Conservation (phyloP, 2,329 filamentous ascomycete species). For the Aureobasidium namibiae region DNA sequence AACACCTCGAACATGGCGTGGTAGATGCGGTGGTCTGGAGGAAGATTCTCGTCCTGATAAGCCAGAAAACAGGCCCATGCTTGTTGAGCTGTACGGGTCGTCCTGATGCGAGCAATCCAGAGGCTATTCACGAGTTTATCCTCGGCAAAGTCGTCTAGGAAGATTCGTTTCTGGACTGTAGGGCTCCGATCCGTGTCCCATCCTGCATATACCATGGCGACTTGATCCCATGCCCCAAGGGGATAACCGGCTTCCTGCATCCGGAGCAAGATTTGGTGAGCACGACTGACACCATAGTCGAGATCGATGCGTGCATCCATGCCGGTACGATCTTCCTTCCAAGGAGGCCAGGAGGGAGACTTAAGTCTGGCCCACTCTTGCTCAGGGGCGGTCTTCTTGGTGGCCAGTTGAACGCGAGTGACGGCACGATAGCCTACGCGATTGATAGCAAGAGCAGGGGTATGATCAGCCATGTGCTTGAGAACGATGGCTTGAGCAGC, state of each 20-base stretch:
- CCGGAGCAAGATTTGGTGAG: slow-evolving; percentile 45
- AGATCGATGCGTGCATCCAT: slow-evolving; percentile 51
- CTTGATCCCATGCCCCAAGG: slow-evolving; percentile 42
- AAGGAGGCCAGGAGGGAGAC: slow-evolving; percentile 55
- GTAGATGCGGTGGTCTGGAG: slow-evolving; percentile 38
- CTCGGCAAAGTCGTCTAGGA: slow-evolving; percentile 20
- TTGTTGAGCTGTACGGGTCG: slow-evolving; percentile 54
- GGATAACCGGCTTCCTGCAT: slow-evolving; percentile 55
- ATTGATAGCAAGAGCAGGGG: slow-evolving; percentile 48
- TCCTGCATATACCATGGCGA: slow-evolving; percentile 48
- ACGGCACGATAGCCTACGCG: slow-evolving; percentile 50
- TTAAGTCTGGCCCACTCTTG: slow-evolving; percentile 52
- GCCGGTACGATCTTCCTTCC: slow-evolving; percentile 53
- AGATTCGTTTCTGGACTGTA: slow-evolving; percentile 51
- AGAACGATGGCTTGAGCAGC: slow-evolving; percentile 50
- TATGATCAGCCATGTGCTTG: slow-evolving; percentile 46
- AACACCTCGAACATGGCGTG: slow-evolving; percentile 52
- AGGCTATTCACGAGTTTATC: slow-evolving; percentile 20
- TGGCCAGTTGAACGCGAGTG: slow-evolving; percentile 48
- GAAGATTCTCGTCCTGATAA: slow-evolving; percentile 38
- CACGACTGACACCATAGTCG: slow-evolving; percentile 49
- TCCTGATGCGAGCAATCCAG: slow-evolving; percentile 51
- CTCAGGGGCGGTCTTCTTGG: slow-evolving; percentile 48
- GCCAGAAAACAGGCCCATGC: slow-evolving; percentile 58
- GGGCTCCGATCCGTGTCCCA: slow-evolving; percentile 57